Evolutionary conservation across 257 asterid species (phyloP), one percentile per base, ranked within the genome.

Genomic region (Solanum stenotomum): DNA sequence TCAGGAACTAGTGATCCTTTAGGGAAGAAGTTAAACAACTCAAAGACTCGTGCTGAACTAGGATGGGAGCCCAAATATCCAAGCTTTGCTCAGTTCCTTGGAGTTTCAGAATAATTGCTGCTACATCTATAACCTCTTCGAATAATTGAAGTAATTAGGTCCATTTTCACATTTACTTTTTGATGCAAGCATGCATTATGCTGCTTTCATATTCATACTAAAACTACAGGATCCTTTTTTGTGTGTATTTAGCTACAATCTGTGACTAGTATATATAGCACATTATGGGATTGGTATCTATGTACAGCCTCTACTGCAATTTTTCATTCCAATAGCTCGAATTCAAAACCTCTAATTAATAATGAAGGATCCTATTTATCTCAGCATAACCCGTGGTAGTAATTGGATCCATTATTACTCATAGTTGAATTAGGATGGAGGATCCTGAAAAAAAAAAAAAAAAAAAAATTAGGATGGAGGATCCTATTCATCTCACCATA

Each of bases 31-130:
- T 91, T 96, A 85, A 92, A 93, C 98, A 96, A 95, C 93, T 93
- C 94, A 23, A 95, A 91, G 90, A 92, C 98, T 63, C 95, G 97
- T 15, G 93, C 93, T 29, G 97, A 95, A 84, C 88, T 96, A 83
- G 94, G 92, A 74, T 96, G 99, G 99, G 96, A 93, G 90, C 99
- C 98, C 20, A 95, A 93, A 87, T 96, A 95, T 91, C 91, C 92
- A 25, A 95, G 98, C 95, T 96, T 96, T 71, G 93, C 97, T 15
- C 92, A 93, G 85, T 96, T 96, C 90, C 97, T 96, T n/a, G 97
- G 94, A 87, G 90, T 89, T 88, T 94, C 88, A 74, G 85, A 74
- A 42, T 86, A 86, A 74, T 49, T 82, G 85, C 42, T 29, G 42
- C 70, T 15, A 49, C 85, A 16, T 20, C 70, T 29, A 29, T 82